phyloP scores from a whole-genome alignment of 2,329 filamentous ascomycete species.

The Claviceps pusilla region DNA sequence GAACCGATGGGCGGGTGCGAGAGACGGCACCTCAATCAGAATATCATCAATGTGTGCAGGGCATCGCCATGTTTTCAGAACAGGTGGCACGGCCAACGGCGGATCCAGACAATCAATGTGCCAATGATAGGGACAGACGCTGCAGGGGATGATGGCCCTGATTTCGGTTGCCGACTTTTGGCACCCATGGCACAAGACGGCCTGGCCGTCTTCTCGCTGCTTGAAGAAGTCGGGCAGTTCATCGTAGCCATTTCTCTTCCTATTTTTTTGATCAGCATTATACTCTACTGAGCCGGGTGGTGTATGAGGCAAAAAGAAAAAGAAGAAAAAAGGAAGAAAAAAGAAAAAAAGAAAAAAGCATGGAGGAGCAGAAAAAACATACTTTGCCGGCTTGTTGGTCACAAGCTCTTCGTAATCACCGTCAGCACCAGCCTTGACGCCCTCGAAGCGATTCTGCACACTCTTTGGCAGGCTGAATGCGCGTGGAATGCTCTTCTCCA shows the following conservation, averaged over 20 bases:
- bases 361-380: slow-evolving; percentile 18
- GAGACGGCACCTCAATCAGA: slow-evolving; percentile 41
- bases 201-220: slow-evolving; percentile 58
- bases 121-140: slow-evolving; percentile 68
- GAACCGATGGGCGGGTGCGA: slow-evolving; percentile 46
- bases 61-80: slow-evolving; percentile 70
- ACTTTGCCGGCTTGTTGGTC: slow-evolving; percentile 48
- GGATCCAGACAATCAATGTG: slow-evolving; percentile 87
- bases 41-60: slow-evolving; percentile 74
- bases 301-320: neutral
- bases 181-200: slow-evolving; percentile 66
- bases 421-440: slow-evolving; percentile 59
- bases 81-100: slow-evolving; percentile 64
- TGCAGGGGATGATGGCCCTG: slow-evolving; percentile 72
- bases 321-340: neutral
- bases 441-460: slow-evolving; percentile 64
- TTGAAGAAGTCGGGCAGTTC: slow-evolving; percentile 53
- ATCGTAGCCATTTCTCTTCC: slow-evolving; percentile 41
- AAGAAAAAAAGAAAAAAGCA: too few relatives aligned
- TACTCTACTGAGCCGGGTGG: neutral
- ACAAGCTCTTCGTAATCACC: slow-evolving; percentile 65
- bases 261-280: slow-evolving; percentile 10
- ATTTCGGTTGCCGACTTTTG: slow-evolving; percentile 43
- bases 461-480: slow-evolving; percentile 57
- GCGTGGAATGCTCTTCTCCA: slow-evolving; percentile 55